phyloP scores from a whole-genome alignment of 441 rosid genomes.

The Jatropha multifida region DNA sequence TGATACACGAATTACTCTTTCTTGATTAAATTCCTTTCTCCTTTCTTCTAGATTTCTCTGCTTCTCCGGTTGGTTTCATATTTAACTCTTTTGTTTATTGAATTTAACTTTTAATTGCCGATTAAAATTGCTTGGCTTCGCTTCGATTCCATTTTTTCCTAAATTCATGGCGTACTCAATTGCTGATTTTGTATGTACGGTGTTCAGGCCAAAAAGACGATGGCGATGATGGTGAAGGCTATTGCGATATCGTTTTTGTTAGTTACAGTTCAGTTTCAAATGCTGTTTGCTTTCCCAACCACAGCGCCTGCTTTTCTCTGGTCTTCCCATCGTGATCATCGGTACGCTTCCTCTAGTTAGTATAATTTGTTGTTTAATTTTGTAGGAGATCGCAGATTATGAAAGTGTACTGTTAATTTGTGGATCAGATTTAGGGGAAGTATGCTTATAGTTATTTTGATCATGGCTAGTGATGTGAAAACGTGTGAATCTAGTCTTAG shows the following conservation, averaged over 20 bases:
- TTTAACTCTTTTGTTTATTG: not conserved
- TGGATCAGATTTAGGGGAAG: too few species aligned
- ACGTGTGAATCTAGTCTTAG: too few species aligned
- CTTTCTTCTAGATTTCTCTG: not conserved
- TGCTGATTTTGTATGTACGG: not conserved
- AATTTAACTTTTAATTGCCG: not conserved
- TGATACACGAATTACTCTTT: too few species aligned
- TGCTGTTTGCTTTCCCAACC: constrained; percentile 40
- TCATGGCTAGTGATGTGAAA: too few species aligned
- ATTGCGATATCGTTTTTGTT: constrained; percentile 32
- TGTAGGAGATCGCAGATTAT: too few species aligned
- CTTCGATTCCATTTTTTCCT: not conserved
- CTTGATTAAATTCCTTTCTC: not conserved
- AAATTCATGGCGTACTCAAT: not conserved
- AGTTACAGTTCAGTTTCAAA: constrained; percentile 33
- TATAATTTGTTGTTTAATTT: not conserved
- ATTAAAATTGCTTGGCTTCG: not conserved
- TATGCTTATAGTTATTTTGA: too few species aligned
- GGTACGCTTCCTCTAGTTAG: constrained; percentile 27
- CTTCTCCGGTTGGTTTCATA: not conserved
- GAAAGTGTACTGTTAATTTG: too few species aligned
- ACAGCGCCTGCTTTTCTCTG: constrained; percentile 77
- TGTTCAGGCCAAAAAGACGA: not conserved
- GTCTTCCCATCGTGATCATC: constrained; percentile 56
- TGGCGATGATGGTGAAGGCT: constrained; percentile 26